A percentile compares a stretch with the other conserved stretches of the same genome.
These are phyloP conservation scores for Cadophora luteo-olivacea DNA, from an alignment of 2,329 filamentous ascomycete genomes.

Conservation along the genomic window DNA sequence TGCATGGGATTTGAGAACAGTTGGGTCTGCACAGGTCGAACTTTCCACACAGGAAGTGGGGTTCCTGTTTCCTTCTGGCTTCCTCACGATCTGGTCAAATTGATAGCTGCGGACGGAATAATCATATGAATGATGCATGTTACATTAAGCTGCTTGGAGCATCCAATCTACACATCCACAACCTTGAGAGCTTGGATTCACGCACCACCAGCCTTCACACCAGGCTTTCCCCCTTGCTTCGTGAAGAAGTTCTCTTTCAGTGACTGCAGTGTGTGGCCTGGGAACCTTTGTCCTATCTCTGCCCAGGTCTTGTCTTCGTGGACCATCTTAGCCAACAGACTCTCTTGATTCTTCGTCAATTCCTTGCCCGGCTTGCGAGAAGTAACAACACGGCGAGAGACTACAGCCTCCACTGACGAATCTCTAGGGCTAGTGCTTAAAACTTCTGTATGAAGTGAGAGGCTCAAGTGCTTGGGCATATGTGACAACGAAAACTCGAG, in stretches of 20 bases:
- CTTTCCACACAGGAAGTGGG: too few relatives aligned
- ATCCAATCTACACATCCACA: too few relatives aligned
- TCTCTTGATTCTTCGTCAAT: constrained; percentile 25
- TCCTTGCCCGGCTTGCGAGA: constrained; percentile 18
- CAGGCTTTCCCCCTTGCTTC: constrained; percentile 20
- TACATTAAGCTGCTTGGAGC: too few relatives aligned
- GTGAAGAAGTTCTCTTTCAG: constrained; percentile 20
- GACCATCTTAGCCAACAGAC: constrained; percentile 29
- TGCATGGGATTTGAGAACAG: constrained; percentile 28
- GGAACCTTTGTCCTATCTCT: constrained; percentile 27
- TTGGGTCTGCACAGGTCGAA: constrained; percentile 23
- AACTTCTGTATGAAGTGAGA: constrained; percentile 25
- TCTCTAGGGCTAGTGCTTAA: constrained; percentile 22
- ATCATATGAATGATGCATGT: too few relatives aligned
- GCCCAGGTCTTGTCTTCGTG: constrained; percentile 28
- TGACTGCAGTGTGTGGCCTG: constrained; percentile 24
- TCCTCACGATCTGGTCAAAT: too few relatives aligned
- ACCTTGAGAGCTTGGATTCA: too few relatives aligned
- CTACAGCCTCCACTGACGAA: constrained; percentile 21
- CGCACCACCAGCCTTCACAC: constrained; percentile 17
- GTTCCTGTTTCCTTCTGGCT: too few relatives aligned
- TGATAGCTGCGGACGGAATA: too few relatives aligned
- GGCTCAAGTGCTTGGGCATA: constrained; percentile 26
- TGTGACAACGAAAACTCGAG: constrained; percentile 26
- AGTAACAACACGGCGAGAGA: constrained; percentile 15